phyloP scores from a whole-genome alignment of 2,329 filamentous ascomycete species.

The Alternaria sp. region DNA sequence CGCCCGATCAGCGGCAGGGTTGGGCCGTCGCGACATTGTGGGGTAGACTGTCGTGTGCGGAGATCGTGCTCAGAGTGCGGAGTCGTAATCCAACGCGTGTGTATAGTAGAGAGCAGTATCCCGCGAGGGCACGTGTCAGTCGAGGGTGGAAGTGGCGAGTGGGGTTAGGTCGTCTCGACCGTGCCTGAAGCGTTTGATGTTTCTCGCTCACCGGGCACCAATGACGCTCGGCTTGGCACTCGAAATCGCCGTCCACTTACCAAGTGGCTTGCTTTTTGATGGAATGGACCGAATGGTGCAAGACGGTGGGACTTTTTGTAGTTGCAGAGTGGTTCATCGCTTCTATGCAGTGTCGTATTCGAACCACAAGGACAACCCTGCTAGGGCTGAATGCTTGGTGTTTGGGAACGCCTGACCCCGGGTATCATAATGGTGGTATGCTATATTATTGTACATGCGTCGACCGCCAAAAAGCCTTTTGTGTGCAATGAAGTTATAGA shows the following conservation, averaged over 20 bases:
- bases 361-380: constrained; percentile 7
- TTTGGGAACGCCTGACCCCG: constrained; percentile 25
- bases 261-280: background rate
- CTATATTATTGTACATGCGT: constrained; percentile 32
- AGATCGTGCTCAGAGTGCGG: constrained; percentile 4
- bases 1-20: constrained; percentile 83
- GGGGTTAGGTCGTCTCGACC: constrained; percentile 24
- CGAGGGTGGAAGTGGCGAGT: constrained; percentile 15
- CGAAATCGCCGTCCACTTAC: constrained; percentile 10
- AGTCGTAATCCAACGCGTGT: constrained; percentile 12
- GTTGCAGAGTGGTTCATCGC: background rate
- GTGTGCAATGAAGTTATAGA: constrained; percentile 14
- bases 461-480: constrained; percentile 20
- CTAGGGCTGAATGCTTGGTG: constrained; percentile 13
- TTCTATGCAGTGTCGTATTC: constrained; percentile 1
- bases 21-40: constrained; percentile 80
- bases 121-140: constrained; percentile 20
- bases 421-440: constrained; percentile 36
- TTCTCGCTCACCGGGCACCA: constrained; percentile 18
- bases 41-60: constrained; percentile 26
- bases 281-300: background rate
- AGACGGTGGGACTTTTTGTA: background rate
- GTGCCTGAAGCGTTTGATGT: constrained; percentile 26
- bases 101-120: constrained; percentile 1
- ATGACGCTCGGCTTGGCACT: constrained; percentile 25